Evolutionary conservation across 345 rosid genomes (phyloP), one percentile per base, ranked within the genome.

Genomic region (Physaria fendleri): DNA sequence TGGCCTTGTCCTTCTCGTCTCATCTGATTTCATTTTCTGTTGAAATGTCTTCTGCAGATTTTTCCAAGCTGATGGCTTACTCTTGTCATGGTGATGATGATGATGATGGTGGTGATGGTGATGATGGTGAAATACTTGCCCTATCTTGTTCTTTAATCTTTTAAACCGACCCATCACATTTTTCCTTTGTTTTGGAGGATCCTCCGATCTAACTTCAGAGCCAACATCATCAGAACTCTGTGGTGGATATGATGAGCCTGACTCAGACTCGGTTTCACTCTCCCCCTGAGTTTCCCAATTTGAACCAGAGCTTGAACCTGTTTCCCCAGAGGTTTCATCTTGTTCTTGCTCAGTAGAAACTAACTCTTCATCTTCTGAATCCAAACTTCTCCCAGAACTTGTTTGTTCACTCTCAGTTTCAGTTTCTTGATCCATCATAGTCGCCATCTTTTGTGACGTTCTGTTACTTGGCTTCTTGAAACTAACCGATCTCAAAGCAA

Each of bases 91-190:
- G 45, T 55, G 71, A 16, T 62, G 48, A 23, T 65, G 69, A 5
- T 84, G 85, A 17, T 83, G 86, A 33, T 83, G 81, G 17, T 22
- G 24, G 40, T 82, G 86, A 23, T 82, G 85, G 6, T 81, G 86
- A 25, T 81, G 87, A 39, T 84, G 95, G 37, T 82, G 95, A 47
- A 87, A 75, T 12, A 82, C 79, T 16, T 81, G 71, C 5, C 87
- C 87, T 3, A 87, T 44, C 68, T 76, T 87, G 46, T 82, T 67
- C 80, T 78, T 84, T 4, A 87, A 38, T 65, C 85, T 76, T 59
- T 59, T 79, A 54, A 84, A 28, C 52, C 68, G 18, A 30, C 92
- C 89, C 2, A 72, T 35, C 9, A 8, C 11, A 14, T 29, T 61
- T 71, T 52, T 60, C 42, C 62, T 60, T 13, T 37, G 64, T 23